A percentile compares a stretch with the other conserved stretches of the same genome.
Evolutionary conservation across 768 basidiomycete species (phyloP).

Genomic region (Coprinopsis strossmayeri): DNA sequence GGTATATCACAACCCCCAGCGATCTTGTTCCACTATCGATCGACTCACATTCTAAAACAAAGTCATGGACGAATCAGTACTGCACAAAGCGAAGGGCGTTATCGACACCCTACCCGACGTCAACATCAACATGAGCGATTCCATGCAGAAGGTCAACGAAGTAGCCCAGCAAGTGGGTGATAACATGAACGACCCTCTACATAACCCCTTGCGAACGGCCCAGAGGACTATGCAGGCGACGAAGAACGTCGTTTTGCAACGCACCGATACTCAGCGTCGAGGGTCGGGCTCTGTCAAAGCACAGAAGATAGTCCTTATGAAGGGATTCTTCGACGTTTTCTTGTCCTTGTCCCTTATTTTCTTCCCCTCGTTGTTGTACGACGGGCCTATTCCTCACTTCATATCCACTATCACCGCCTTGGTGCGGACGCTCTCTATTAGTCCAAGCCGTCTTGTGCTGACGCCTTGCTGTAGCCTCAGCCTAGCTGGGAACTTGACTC

Average conservation of each 20-base stretch:
- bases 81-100: background rate
- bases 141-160: background rate
- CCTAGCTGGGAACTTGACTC: slow-evolving; percentile 13
- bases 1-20: too few species aligned
- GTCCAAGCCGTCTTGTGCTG: background rate
- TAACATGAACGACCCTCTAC: slow-evolving; percentile 2
- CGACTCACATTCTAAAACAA: too few species aligned
- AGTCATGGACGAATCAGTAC: too few species aligned
- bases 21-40: too few species aligned
- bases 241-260: background rate
- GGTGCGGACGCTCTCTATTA: slow-evolving; percentile 12
- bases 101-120: background rate
- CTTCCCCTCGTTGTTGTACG: slow-evolving; percentile 16
- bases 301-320: slow-evolving; percentile 14
- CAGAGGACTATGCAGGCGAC: background rate
- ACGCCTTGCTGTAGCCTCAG: slow-evolving; percentile 6
- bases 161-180: background rate
- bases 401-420: slow-evolving; percentile 15
- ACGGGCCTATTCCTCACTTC: slow-evolving; percentile 13
- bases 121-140: background rate
- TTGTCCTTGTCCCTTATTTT: slow-evolving; percentile 17
- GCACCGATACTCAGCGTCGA: background rate
- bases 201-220: background rate
- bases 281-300: background rate
- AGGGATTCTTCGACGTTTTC: slow-evolving; percentile 18